Evolutionary conservation across 2,329 filamentous ascomycete genomes (phyloP).

Genomic region (Alternaria dauci): DNA sequence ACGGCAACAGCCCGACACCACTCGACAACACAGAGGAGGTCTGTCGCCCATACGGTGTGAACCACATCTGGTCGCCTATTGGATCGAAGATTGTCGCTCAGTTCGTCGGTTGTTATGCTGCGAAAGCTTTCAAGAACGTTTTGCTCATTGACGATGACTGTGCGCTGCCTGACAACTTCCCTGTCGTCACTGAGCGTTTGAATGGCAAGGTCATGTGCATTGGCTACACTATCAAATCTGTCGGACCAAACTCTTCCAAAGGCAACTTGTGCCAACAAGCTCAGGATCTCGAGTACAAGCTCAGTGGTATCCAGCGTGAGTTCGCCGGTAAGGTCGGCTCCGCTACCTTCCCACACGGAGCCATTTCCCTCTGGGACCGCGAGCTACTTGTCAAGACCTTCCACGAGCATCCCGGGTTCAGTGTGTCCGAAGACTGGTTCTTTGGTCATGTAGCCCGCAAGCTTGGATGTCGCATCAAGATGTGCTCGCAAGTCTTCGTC

Average conservation of each 20-base stretch:
- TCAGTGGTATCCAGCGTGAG: conserved; percentile 57
- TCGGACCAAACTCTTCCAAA: conserved; percentile 48
- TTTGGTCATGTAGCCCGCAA: conserved; percentile 59
- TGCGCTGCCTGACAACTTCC: conserved; percentile 23
- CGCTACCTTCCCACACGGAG: conserved; percentile 61
- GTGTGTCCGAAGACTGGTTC: conserved; percentile 63
- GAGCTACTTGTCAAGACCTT: conserved; percentile 58
- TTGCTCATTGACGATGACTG: conserved; percentile 29
- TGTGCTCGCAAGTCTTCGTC: conserved; percentile 61
- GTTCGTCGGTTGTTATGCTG: conserved; percentile 25
- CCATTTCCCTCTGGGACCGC: conserved; percentile 60
- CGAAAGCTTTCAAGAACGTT: conserved; percentile 25
- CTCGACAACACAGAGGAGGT: conserved; percentile 29
- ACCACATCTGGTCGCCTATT: conserved; percentile 25
- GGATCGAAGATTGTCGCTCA: conserved; percentile 27
- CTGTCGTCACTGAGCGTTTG: conserved; percentile 25
- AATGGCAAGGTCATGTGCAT: conserved; percentile 45
- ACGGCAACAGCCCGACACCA: conserved; percentile 24
- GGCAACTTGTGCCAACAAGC: conserved; percentile 51
- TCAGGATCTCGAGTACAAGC: conserved; percentile 63
- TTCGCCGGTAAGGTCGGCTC: conserved; percentile 57
- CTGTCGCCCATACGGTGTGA: conserved; percentile 23
- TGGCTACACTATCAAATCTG: conserved; percentile 60
- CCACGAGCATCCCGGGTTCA: conserved; percentile 60
- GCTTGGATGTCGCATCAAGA: conserved; percentile 57